Evolutionary conservation across 2,329 filamentous ascomycete genomes (phyloP), one percentile per base, ranked within the genome.

Genomic region (Claviceps digitariae): DNA sequence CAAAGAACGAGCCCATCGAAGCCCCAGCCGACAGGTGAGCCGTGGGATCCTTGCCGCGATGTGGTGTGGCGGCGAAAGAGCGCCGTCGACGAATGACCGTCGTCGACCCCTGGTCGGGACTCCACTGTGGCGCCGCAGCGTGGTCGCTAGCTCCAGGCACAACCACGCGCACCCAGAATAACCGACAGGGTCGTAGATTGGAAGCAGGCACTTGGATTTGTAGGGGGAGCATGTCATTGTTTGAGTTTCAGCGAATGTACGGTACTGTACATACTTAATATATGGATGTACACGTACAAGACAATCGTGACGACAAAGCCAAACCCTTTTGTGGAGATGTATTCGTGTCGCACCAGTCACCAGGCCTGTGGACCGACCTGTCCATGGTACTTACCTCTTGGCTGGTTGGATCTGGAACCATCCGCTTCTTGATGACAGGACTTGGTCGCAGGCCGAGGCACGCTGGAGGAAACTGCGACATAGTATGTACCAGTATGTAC

Each of bases 131-230:
- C 52, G 48, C 34, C 6, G 8, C 34, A 31, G 41, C 13, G 3
- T 13, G 15, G 34, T 15, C 9, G 45, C 36, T 52, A 52, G 52
- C 46, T 53, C 48, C 52, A 53, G 52, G 52, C 47, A 53, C 52
- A 31, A 41, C 15, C 31, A 41, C 45, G 38, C 51, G 45, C 48
- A 49, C 34, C 38, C 38, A 43, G 51, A 48, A 41, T 40, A 50
- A 47, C 21, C 27, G 20, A 27, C 12, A n/a, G n/a, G n/a, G n/a
- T n/a, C n/a, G n/a, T n/a, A n/a, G n/a, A n/a, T n/a, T n/a, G n/a
- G n/a, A n/a, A n/a, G n/a, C n/a, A n/a, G n/a, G n/a, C n/a, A n/a
- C n/a, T n/a, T n/a, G n/a, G n/a, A n/a, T n/a, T n/a, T n/a, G 2
- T 4, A 17, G 47, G 47, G 21, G 34, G 27, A 43, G 34, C 20